Conservation (phyloP, 768 basidiomycete species). For the Boletus vinaceobasis region DNA sequence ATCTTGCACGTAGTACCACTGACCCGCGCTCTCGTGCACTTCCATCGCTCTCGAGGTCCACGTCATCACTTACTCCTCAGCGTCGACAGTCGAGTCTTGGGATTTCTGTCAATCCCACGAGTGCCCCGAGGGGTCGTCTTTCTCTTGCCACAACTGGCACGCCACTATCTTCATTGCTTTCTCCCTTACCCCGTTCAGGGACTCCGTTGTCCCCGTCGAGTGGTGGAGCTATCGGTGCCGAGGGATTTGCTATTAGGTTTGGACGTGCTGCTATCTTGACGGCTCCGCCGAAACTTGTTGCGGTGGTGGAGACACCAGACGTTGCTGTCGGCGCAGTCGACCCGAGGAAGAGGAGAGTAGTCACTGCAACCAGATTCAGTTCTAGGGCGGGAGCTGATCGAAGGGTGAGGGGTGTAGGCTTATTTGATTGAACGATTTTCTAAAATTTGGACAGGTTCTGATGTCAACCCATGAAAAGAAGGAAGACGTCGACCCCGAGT, state of each 20-base stretch:
- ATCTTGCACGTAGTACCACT: conserved; percentile 14
- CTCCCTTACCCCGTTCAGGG: conserved; percentile 31
- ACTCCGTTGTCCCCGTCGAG: conserved; percentile 32
- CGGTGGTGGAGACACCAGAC: conserved; percentile 82
- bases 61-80: conserved; percentile 41
- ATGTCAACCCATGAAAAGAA: conserved; percentile 78
- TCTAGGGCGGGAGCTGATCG: conserved; percentile 78
- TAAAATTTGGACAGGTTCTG: conserved; percentile 52
- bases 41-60: conserved; percentile 55
- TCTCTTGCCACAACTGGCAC: conserved; percentile 41
- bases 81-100: conserved; percentile 33
- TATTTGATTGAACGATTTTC: neutral
- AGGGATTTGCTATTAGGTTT: conserved; percentile 46
- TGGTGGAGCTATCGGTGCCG: conserved; percentile 22
- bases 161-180: conserved; percentile 33
- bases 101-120: conserved; percentile 33
- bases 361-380: conserved; percentile 86
- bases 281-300: conserved; percentile 79
- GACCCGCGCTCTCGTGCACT: conserved; percentile 42
- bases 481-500: conserved; percentile 24
- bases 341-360: conserved; percentile 75
- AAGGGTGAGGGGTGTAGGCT: conserved; percentile 48
- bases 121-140: conserved; percentile 42
- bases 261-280: conserved; percentile 76
- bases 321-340: conserved; percentile 89